Percentiles rank a stretch among this genome's conserved stretches.
These are phyloP conservation scores for Venturia oleaginea DNA, from an alignment of 2,329 filamentous ascomycete species.

Conservation along the genomic window DNA sequence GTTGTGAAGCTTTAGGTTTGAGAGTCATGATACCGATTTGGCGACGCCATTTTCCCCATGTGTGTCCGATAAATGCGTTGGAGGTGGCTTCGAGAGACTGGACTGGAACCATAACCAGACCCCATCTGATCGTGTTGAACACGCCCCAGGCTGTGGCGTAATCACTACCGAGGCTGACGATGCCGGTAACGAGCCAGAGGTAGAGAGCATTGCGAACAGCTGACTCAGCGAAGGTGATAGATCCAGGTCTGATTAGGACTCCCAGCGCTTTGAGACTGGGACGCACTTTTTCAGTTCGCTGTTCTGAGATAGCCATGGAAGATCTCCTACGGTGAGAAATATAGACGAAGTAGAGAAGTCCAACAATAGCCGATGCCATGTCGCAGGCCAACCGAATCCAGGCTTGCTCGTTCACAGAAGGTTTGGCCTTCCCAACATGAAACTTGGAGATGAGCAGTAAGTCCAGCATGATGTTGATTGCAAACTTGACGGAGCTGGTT, in stretches of 20 bases:
- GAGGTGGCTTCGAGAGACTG: conserved; percentile 57
- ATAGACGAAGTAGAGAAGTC: conserved; percentile 52
- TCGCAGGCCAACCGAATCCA: conserved; percentile 54
- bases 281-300: neutral
- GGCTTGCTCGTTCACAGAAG: conserved; percentile 57
- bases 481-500: conserved; percentile 55
- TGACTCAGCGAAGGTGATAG: conserved; percentile 54
- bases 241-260: conserved; percentile 47
- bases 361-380: conserved; percentile 44
- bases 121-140: conserved; percentile 68
- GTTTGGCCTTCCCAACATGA: conserved; percentile 45
- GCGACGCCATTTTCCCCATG: conserved; percentile 48
- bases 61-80: conserved; percentile 56
- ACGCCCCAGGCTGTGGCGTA: conserved; percentile 67
- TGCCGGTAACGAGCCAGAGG: conserved; percentile 58
- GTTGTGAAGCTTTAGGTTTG: neutral
- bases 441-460: conserved; percentile 58
- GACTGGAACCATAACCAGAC: conserved; percentile 64
- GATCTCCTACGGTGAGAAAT: conserved; percentile 25
- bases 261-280: conserved; percentile 39
- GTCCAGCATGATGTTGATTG: conserved; percentile 58
- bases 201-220: conserved; percentile 60
- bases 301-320: neutral
- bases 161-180: conserved; percentile 52
- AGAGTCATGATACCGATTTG: conserved; percentile 22